Base-by-base conservation (phyloP, 805 yeast species). In the Nakazawaea ernobii region DNA sequence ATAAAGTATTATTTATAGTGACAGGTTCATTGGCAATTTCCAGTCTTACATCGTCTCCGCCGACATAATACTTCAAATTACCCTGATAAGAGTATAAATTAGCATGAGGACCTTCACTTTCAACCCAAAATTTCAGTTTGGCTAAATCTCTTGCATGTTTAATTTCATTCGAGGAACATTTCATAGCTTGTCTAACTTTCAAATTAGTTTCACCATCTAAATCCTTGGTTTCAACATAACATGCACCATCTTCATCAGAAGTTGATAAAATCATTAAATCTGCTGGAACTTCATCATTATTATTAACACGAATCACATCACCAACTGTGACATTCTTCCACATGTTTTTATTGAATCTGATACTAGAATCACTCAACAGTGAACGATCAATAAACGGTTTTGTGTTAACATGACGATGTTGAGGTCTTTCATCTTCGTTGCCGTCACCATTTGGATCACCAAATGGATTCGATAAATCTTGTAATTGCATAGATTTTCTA, bases 281-380 rank as follows among this genome's bases (percentile, higher is more conserved):
- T 1, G 92, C 90, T 1, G 95, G 95, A 6, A 84, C 74, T 66
- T 85, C 92, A 59, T 86, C 94, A 58, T 86, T 81, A 53, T 80
- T 79, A 52, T 82, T 77, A 26, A 86, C 72, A 56, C 91, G 70
- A 26, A 86, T 73, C 42, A 86, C 69, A 55, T 86, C 91, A 53
- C 95, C 95, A 26, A 85, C 90, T 38, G 68, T 64, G 32, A 86
- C 77, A 55, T 77, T 79, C 62, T 84, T 84, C 94, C 94, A 85
- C 49, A 55, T 62, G 28, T 58, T 62, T 47, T 60, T 65, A 1
- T 49, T 50, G 51, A 71, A 70, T 48, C 60, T 65, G 36, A 39
- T 42, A 17, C 39, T 39, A 11, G 46, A 14, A 29, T 48, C 47
- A 5, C 38, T 29, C 17, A 48, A 33, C 43, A 43, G 37, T 9